phyloP scores from a whole-genome alignment of 2,329 filamentous ascomycete genomes.

The Lomentospora prolificans region DNA sequence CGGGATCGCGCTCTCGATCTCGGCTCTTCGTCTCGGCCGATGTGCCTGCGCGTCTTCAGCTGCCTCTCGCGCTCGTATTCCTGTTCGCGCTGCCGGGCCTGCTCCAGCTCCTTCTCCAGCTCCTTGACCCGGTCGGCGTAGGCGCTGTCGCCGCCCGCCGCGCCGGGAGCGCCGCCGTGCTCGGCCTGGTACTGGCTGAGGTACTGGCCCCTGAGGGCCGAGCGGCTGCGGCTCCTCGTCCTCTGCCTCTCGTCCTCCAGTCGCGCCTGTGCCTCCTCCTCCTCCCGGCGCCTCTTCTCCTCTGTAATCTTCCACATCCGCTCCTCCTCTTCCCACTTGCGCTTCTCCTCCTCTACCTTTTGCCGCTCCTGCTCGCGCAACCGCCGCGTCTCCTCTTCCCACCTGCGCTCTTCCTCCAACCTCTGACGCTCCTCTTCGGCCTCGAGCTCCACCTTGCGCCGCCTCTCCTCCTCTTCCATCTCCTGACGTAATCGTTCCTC shows the following conservation, averaged over 20 bases:
- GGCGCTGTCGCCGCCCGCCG: conserved; percentile 25
- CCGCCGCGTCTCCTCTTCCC: conserved; percentile 55
- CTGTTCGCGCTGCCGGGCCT: conserved; percentile 51
- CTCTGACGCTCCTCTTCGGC: conserved; percentile 54
- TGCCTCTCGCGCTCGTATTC: conserved; percentile 51
- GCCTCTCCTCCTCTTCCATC: conserved; percentile 41
- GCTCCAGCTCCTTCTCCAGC: conserved; percentile 62
- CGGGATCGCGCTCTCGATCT: conserved; percentile 27
- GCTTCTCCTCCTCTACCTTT: conserved; percentile 56
- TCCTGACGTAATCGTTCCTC: conserved; percentile 48
- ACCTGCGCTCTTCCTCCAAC: conserved; percentile 53
- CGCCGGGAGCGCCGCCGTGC: conserved; percentile 30
- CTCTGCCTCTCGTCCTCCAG: conserved; percentile 57
- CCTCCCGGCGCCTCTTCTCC: conserved; percentile 59
- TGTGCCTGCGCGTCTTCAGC: conserved; percentile 21
- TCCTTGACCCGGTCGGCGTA: conserved; percentile 66
- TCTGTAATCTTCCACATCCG: conserved; percentile 69
- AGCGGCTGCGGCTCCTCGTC: conserved; percentile 53
- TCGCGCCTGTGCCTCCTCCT: conserved; percentile 60
- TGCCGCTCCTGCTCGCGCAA: conserved; percentile 50
- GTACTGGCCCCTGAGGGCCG: conserved; percentile 69
- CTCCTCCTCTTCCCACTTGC: conserved; percentile 70
- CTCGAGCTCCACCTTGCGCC: conserved; percentile 34
- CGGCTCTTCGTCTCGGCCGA: conserved; percentile 10
- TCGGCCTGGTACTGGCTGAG: conserved; percentile 79